Conservation (phyloP, 2,329 filamentous ascomycete species). For the Exophiala xenobiotica region DNA sequence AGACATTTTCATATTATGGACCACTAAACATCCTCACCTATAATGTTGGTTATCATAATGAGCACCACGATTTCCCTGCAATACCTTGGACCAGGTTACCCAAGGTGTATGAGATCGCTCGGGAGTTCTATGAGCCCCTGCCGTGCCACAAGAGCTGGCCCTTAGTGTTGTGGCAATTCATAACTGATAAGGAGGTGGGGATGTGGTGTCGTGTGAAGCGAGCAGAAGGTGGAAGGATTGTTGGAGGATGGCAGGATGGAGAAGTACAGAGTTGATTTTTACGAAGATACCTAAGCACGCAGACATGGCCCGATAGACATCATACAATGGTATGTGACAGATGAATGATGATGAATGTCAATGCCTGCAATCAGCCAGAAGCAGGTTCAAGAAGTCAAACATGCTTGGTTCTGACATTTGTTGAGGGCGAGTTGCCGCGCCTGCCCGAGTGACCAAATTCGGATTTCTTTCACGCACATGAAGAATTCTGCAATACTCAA, state of each 20-base stretch:
- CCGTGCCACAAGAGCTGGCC: conserved; percentile 88
- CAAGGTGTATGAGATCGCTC: conserved; percentile 72
- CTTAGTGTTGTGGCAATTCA: conserved; percentile 92
- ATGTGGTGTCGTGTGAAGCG: conserved; percentile 92
- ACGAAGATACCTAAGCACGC: not conserved
- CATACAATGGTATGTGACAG: not conserved
- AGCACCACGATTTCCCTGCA: conserved; percentile 98
- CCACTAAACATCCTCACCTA: conserved; percentile 89
- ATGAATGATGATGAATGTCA: not conserved
- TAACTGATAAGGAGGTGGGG: conserved; percentile 84
- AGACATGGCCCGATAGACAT: conserved; percentile 13
- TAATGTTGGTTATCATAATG: conserved; percentile 97
- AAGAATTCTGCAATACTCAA: not conserved
- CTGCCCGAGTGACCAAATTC: not conserved
- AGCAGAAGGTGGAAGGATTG: conserved; percentile 68
- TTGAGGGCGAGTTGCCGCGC: no score
- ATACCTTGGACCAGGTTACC: conserved; percentile 90
- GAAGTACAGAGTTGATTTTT: conserved; percentile 64
- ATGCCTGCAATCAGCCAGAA: not conserved
- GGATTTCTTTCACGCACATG: no score
- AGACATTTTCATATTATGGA: conserved; percentile 97
- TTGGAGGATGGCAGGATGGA: conserved; percentile 65
- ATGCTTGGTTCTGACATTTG: no score
- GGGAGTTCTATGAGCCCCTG: conserved; percentile 87
- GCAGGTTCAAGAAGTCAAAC: no score